phyloP scores from a whole-genome alignment of 257 asterid genomes.

The Lantana camara region DNA sequence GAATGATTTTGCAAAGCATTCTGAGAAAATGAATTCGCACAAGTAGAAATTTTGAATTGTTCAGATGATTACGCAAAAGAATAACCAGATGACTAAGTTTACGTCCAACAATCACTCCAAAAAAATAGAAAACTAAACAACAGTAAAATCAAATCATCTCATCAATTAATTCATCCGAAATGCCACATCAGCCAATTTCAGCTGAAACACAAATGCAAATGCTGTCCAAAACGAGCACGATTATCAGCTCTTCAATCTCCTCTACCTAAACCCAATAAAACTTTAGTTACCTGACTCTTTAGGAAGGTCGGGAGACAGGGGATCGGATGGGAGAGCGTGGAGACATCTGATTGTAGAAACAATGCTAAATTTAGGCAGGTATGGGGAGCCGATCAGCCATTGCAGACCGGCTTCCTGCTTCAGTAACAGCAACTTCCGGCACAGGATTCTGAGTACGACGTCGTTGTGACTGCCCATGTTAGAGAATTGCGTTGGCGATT shows the following conservation, averaged over 20 bases:
- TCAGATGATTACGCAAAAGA: conserved; percentile 6
- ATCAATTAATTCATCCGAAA: too few relatives aligned
- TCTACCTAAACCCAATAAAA: not conserved
- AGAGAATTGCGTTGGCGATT: conserved; percentile 19
- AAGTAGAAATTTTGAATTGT: not conserved
- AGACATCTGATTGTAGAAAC: conserved; percentile 80
- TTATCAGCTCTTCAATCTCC: not conserved
- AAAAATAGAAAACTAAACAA: conserved; percentile 14
- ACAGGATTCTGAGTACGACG: conserved; percentile 47
- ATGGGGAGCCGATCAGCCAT: conserved; percentile 83
- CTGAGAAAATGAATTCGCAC: not conserved
- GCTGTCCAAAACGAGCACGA: not conserved
- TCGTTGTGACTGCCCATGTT: conserved; percentile 32
- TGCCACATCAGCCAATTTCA: too few relatives aligned
- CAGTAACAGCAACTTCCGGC: conserved; percentile 53
- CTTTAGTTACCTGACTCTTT: conserved; percentile 64
- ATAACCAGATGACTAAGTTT: not conserved
- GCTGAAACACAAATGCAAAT: not conserved
- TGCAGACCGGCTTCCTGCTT: conserved; percentile 55
- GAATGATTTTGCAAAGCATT: not conserved
- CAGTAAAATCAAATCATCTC: not conserved
- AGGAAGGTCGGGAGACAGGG: conserved; percentile 51
- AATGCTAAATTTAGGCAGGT: conserved; percentile 52
- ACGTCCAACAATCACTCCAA: not conserved
- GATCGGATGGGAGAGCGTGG: conserved; percentile 54